A percentile compares a stretch with the other conserved stretches of the same genome.
Evolutionary conservation across 2,329 filamentous ascomycete species (phyloP).

Genomic region (Exophiala calicioides): DNA sequence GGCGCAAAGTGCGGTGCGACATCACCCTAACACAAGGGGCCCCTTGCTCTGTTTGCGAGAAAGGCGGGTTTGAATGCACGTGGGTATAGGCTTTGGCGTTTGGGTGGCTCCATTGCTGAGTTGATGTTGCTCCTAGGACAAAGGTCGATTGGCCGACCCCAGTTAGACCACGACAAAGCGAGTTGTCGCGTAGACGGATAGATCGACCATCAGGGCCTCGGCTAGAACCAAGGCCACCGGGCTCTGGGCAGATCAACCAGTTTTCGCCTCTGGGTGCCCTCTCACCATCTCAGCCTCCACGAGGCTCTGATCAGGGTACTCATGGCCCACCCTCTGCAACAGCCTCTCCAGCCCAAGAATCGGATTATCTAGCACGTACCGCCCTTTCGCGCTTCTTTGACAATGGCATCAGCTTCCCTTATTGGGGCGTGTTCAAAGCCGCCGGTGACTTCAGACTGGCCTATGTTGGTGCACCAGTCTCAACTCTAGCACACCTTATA

Average conservation of each 20-base stretch:
- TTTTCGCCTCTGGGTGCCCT: too few relatives aligned
- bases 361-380: not conserved
- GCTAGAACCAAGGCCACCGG: too few relatives aligned
- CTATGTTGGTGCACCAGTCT: conserved; percentile 4
- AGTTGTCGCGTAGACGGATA: too few relatives aligned
- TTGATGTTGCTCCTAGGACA: too few relatives aligned
- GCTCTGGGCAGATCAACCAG: too few relatives aligned
- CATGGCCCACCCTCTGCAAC: too few relatives aligned
- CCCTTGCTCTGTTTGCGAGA: not conserved
- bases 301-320: too few relatives aligned
- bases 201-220: too few relatives aligned
- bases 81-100: not conserved
- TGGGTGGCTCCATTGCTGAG: not conserved
- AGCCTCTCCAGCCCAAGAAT: too few relatives aligned
- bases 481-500: conserved; percentile 2
- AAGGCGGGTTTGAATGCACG: not conserved
- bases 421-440: conserved; percentile 3
- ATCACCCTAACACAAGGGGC: not conserved
- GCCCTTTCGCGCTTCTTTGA: conserved; percentile 2
- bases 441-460: not conserved
- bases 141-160: too few relatives aligned
- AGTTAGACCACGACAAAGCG: too few relatives aligned
- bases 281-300: too few relatives aligned
- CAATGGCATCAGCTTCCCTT: not conserved
- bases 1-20: not conserved